A percentile compares a stretch with the other conserved stretches of the same genome.
These are phyloP conservation scores for Aurifilum marmelostoma DNA, from an alignment of 2,329 filamentous ascomycete genomes.

Conservation along the genomic window DNA sequence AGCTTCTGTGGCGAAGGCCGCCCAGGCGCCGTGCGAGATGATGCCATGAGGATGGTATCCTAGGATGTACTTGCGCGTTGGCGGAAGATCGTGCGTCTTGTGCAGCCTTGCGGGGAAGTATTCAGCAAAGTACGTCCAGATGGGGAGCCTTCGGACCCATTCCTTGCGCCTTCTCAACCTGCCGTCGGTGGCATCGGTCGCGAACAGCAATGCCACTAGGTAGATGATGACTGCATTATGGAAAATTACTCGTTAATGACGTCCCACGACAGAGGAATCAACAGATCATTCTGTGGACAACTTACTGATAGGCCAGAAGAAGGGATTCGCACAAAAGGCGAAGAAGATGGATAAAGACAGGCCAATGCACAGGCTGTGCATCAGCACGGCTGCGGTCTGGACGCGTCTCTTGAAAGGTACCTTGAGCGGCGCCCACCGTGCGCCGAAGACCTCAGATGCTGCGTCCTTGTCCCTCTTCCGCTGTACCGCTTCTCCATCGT, in stretches of 20 bases:
- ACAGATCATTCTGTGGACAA: neutral
- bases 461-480: slow-evolving; percentile 20
- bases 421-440: slow-evolving; percentile 82
- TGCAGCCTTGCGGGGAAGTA: slow-evolving; percentile 92
- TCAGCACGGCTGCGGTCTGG: slow-evolving; percentile 77
- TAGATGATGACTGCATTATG: slow-evolving; percentile 63
- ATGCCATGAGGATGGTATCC: slow-evolving; percentile 98
- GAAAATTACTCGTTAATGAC: too few species aligned
- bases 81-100: slow-evolving; percentile 76
- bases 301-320: slow-evolving; percentile 76
- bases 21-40: slow-evolving; percentile 94
- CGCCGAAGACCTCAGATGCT: slow-evolving; percentile 47
- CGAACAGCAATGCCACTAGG: slow-evolving; percentile 80
- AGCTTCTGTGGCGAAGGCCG: slow-evolving; percentile 87
- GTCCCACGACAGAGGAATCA: too few species aligned
- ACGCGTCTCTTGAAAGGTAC: slow-evolving; percentile 72
- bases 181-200: slow-evolving; percentile 76
- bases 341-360: slow-evolving; percentile 80
- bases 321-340: slow-evolving; percentile 84
- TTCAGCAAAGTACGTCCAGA: slow-evolving; percentile 88
- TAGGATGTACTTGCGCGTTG: slow-evolving; percentile 91
- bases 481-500: slow-evolving; percentile 17
- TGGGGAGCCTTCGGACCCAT: slow-evolving; percentile 69
- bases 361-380: slow-evolving; percentile 74
- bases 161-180: slow-evolving; percentile 74